These are phyloP conservation scores for Letharia lupina DNA, from an alignment of 495 filamentous ascomycete species.

Conservation along the genomic window DNA sequence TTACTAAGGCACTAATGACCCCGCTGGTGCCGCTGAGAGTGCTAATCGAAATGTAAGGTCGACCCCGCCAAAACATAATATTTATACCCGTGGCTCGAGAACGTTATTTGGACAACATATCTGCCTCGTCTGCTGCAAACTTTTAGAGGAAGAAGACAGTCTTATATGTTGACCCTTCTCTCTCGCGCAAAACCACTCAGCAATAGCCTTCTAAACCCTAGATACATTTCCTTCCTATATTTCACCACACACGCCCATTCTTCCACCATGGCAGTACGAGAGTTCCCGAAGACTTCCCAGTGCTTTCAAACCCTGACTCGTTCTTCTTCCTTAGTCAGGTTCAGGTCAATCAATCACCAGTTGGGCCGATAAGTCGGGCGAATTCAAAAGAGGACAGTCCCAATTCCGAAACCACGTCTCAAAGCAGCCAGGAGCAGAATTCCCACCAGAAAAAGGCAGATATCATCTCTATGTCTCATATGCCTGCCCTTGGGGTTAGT, in stretches of 20 bases:
- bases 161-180: not conserved
- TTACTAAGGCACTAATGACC: not conserved
- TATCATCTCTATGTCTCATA: constrained; percentile 70
- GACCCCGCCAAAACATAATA: not conserved
- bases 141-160: not conserved
- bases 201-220: not conserved
- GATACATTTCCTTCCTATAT: not conserved
- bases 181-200: not conserved
- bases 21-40: too few species aligned
- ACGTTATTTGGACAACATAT: not conserved
- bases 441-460: constrained; percentile 57
- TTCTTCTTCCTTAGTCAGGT: constrained; percentile 19
- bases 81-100: too few species aligned
- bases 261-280: constrained; percentile 14
- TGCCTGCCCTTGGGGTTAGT: constrained; percentile 62
- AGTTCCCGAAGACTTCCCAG: not conserved
- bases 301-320: not conserved
- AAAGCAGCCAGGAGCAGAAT: constrained; percentile 50
- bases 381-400: constrained; percentile 76
- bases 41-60: not conserved
- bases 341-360: constrained; percentile 58
- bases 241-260: not conserved
- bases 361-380: constrained; percentile 74
- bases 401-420: constrained; percentile 67
- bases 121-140: not conserved